phyloP scores from a whole-genome alignment of 768 basidiomycete genomes.

The Boletus sp. region DNA sequence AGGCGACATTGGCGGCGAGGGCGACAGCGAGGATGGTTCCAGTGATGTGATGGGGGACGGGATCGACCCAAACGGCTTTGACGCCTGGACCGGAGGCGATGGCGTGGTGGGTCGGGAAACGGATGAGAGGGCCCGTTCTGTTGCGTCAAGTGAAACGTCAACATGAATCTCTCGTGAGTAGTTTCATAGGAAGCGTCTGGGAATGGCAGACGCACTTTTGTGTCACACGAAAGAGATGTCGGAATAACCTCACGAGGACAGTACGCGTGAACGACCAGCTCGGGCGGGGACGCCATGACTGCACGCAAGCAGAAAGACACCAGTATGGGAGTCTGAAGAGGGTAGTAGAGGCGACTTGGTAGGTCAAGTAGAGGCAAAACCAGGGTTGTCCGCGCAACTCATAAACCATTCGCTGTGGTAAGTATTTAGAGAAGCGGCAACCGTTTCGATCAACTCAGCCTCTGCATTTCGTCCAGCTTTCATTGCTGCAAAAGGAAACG shows the following conservation, averaged over 20 bases:
- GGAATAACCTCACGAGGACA: constrained; percentile 19
- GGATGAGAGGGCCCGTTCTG: constrained; percentile 20
- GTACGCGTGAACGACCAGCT: constrained; percentile 25
- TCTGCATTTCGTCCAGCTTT: no score
- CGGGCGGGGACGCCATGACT: constrained; percentile 24
- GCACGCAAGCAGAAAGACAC: constrained; percentile 17
- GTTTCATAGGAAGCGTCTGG: neutral
- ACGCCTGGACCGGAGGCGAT: constrained; percentile 21
- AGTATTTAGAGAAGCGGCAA: no score
- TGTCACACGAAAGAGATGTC: constrained; percentile 15
- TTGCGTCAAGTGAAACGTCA: neutral
- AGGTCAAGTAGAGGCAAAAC: constrained; percentile 21
- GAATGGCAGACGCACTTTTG: constrained; percentile 18
- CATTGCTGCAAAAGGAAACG: no score
- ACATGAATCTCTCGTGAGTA: neutral
- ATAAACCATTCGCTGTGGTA: neutral
- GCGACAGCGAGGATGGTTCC: constrained; percentile 32
- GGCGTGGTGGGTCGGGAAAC: constrained; percentile 20
- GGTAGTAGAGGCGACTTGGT: constrained; percentile 19
- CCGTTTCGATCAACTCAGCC: no score
- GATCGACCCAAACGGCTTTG: constrained; percentile 36
- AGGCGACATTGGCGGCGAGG: constrained; percentile 24
- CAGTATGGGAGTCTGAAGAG: constrained; percentile 26
- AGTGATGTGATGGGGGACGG: constrained; percentile 32
- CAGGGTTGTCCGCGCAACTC: constrained; percentile 7